Evolutionary conservation across 2,329 filamentous ascomycete genomes (phyloP), one percentile per base, ranked within the genome.

Genomic region (Aspergillus sp.): DNA sequence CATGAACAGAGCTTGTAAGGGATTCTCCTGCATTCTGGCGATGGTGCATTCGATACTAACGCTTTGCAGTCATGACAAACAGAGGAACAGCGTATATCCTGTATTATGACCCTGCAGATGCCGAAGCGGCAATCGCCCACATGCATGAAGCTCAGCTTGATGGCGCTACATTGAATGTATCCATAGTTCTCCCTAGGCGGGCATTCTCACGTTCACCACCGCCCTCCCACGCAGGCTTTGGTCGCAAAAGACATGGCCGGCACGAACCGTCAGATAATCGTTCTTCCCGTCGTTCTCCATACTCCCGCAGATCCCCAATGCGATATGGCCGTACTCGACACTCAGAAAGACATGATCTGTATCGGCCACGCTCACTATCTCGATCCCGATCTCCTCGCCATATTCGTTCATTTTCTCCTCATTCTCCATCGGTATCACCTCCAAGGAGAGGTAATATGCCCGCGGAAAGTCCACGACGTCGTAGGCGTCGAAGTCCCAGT

Each of bases 111-210:
- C 81, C 90, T 54, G 76, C 80, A 44, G 86, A 91, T 54, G 91
- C 93, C 20, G 89, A 96, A 69, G 77, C 83, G 12, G 93, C 93
- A 23, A 94, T 96, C 58, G 83, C 90, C 15, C 88, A 95, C 65
- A 97, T 98, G 93, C 93, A 98, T 68, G 93, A 98, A 72, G 89
- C 88, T n/a, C 88, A 95, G 63, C 73, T 95, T 23, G 90, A 96
- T 67, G 90, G 90, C 45, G 82, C 84, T 19, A 77, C 83, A 35
- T 84, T 96, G 61, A 86, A 85, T 61, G 90, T 96, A 43, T 93
- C 88, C 41, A 93, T 96, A 56, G 88, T 95, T 22, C 76, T 95
- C 32, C 89, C 89, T 0, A 82, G 86, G 44, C 83, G 86, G 60
- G 88, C 89, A 58, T 88, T 95, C 61, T 90, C 88, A 5, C 83